Conservation (phyloP, 1,139 yeast genomes). For the Saccharomyces hybrid region DNA sequence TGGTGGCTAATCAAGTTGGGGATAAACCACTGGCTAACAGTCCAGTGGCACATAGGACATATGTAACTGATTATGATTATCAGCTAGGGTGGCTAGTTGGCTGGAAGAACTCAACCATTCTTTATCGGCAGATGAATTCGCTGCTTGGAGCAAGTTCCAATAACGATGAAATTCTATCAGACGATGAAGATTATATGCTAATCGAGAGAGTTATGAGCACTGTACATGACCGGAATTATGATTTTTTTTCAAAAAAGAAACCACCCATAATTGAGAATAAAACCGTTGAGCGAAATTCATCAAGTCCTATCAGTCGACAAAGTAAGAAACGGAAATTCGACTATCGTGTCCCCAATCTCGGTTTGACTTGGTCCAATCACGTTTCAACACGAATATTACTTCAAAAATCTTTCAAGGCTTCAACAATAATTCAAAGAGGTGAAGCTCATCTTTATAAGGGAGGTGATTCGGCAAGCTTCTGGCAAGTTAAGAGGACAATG, state of each 20-base stretch:
- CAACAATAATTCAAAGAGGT: conserved; percentile 27
- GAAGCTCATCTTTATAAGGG: conserved; percentile 21
- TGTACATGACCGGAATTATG: neutral
- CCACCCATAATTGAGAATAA: neutral
- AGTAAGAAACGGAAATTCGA: conserved; percentile 22
- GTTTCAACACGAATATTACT: conserved; percentile 36
- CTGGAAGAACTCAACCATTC: conserved; percentile 48
- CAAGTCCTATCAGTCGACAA: neutral
- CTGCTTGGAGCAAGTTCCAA: conserved; percentile 5
- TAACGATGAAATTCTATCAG: conserved; percentile 23
- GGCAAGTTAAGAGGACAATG: conserved; percentile 33
- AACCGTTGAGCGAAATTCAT: neutral
- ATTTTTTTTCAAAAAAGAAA: neutral
- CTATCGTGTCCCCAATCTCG: conserved; percentile 36
- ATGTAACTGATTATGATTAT: conserved; percentile 48
- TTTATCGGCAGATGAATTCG: conserved; percentile 25
- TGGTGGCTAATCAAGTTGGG: conserved; percentile 75
- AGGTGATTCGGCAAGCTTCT: conserved; percentile 22
- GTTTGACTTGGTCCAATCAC: conserved; percentile 39
- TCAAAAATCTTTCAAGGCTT: conserved; percentile 30
- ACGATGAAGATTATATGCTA: conserved; percentile 29
- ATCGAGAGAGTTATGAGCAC: conserved; percentile 12
- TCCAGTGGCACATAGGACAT: conserved; percentile 16
- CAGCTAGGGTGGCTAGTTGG: conserved; percentile 72
- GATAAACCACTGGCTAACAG: conserved; percentile 42